Evolutionary conservation across 179 eudicot genomes (phyloP), one percentile per base, ranked within the genome.

Genomic region (Carnegiea gigantea): DNA sequence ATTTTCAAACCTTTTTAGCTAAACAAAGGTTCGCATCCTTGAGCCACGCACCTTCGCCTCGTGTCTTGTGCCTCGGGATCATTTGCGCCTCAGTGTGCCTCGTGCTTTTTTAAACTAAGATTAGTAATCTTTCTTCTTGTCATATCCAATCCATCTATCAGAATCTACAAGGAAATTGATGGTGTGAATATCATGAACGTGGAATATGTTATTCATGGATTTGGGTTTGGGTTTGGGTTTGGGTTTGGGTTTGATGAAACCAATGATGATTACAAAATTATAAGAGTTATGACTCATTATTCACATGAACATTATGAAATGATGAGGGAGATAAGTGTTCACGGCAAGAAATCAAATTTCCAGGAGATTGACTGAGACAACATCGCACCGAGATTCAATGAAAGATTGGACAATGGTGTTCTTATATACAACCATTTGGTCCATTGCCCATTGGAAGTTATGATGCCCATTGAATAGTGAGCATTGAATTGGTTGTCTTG

Each of bases 181-280:
- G 1, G 30, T 44, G 15, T 11, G 24, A 15, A 40, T 36, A 0
- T 7, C 23, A 38, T 38, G 43, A 6, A 3, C 43, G 43, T 38
- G 43, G 3, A 38, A 6, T 38, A 6, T 38, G 43, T 38, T 1
- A 33, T 33, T 30, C 36, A 70, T 17, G 74, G 77, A 28, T 28
- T 54, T 1, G 9, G 14, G 2, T 15, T 33, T n/a, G n/a, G n/a
- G 24, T 73, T 73, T n/a, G 77, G 77, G 43, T 40, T 40, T 40
- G 6, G n/a, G n/a, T n/a, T n/a, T 28, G 30, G 44, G 4, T 74
- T 74, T 48, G 77, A 43, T 74, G 57, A 23, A 46, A 20, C 18
- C 17, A 67, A n/a, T 5, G 9, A 46, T 74, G 77, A 74, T 23
- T 74, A 74, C 57, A 74, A 74, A 74, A 74, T 74, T 46, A 57